These are phyloP conservation scores for Heteromeles arbutifolia DNA, from an alignment of 306 rosid species.

Conservation along the genomic window DNA sequence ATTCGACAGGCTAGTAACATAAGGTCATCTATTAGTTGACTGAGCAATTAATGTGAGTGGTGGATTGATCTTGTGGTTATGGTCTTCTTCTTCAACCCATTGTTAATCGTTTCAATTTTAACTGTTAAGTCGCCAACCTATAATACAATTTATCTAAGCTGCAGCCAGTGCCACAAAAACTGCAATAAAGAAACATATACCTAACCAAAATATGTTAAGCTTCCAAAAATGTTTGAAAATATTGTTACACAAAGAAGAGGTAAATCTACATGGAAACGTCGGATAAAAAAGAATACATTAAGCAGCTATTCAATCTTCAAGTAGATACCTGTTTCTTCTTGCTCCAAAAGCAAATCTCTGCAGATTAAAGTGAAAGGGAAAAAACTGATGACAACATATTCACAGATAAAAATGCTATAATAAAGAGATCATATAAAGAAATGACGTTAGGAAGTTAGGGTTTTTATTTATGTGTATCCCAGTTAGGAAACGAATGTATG, in stretches of 20 bases:
- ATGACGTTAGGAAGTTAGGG: background rate
- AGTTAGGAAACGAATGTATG: slow-evolving; percentile 64
- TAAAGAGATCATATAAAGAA: background rate
- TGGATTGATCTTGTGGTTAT: too few species aligned
- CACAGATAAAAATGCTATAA: slow-evolving; percentile 1
- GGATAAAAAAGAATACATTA: background rate
- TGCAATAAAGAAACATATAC: background rate
- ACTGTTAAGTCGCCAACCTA: background rate
- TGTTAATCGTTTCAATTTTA: too few species aligned
- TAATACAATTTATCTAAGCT: background rate
- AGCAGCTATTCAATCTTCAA: slow-evolving; percentile 52
- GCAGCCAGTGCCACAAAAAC: too few species aligned
- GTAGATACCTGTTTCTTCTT: slow-evolving; percentile 71
- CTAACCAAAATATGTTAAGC: background rate
- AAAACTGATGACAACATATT: background rate
- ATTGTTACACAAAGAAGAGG: background rate
- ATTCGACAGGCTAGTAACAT: too few species aligned
- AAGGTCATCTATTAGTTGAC: too few species aligned
- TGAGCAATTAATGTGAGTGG: too few species aligned
- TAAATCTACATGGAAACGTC: background rate
- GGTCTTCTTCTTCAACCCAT: too few species aligned
- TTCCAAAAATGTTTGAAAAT: background rate
- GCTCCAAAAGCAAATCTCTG: slow-evolving; percentile 97
- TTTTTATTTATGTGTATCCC: slow-evolving; percentile 27
- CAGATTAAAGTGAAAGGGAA: slow-evolving; percentile 9